Base-by-base conservation (phyloP, 192 early-diverging fungal genomes). In the Umbelopsis isabellina region DNA sequence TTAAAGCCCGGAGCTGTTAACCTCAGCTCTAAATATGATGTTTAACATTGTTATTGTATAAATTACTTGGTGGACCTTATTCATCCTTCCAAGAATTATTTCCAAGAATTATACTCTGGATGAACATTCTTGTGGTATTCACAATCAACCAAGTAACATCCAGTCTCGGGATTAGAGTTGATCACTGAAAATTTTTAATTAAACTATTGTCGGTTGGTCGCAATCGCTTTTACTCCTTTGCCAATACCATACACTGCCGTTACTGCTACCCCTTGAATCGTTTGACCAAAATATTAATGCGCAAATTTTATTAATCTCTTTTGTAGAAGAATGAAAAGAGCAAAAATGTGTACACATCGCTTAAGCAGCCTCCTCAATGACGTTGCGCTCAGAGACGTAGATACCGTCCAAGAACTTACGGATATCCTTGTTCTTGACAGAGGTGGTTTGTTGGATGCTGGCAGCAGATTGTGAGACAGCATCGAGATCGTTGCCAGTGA, bases 391-490 rank as follows among this genome's bases (percentile, higher is more conserved):
- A 46, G 74, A 76, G 71, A 80, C 74, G 74, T 80, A 80, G 74
- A 80, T 80, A 80, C 79, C 79, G 65, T 80, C 79, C 79, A 80
- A 80, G 79, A 80, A 80, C 90, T 99, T 99, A 88, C 97, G 94
- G 90, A 99, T 99, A 97, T 99, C 97, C 93, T 99, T 99, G 90
- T 96, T 96, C 85, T 91, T 93, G 82, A 95, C 96, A 53, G 87
- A 83, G 76, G 88, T 91, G 75, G 94, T 88, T 84, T 97, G 96
- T 83, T 97, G 94, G 84, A 99, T 99, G 76, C 88, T 85, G 55
- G 97, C 97, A 82, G 97, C 92, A 70, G 93, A 94, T 86, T 97
- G 94, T 48, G 96, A 97, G 51, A 99, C 97, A 83, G 86, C 87
- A 68, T 95, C 90, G 65, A 99, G 80, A 83, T 97, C 94, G 91